Conservation (phyloP, 345 rosid genomes). For the Barbarea vulgaris region DNA sequence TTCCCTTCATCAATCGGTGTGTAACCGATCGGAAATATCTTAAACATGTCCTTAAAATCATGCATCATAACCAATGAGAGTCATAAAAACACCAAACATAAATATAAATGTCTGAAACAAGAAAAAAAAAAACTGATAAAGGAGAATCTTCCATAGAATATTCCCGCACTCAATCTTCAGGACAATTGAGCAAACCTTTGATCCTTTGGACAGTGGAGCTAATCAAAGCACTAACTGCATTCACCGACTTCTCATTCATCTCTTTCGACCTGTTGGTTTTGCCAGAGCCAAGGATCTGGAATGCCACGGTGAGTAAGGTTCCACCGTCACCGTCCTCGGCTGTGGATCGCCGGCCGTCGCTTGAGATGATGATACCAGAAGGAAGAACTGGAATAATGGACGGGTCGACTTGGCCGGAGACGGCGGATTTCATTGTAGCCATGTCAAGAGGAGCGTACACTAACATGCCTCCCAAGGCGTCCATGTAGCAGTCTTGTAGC, state of each 20-base stretch:
- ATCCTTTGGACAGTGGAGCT: conserved; percentile 58
- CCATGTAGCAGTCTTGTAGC: conserved; percentile 66
- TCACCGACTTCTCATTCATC: conserved; percentile 47
- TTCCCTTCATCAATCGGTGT: not conserved
- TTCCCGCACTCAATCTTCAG: conserved; percentile 27
- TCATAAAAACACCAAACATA: not conserved
- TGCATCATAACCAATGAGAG: not conserved
- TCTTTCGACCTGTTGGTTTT: conserved; percentile 16
- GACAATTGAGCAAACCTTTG: conserved; percentile 50
- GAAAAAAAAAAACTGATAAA: not conserved
- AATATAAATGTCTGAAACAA: conserved; percentile 1
- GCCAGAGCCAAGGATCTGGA: conserved; percentile 57
- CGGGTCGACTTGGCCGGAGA: conserved; percentile 43
- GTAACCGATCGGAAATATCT: not conserved
- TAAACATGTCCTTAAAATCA: not conserved
- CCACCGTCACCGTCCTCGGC: conserved; percentile 39
- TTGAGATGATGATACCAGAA: conserved; percentile 68
- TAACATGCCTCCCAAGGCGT: conserved; percentile 48
- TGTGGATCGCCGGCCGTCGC: conserved; percentile 41
- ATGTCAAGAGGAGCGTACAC: conserved; percentile 65
- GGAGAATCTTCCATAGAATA: conserved; percentile 33
- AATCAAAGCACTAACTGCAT: conserved; percentile 54
- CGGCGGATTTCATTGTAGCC: conserved; percentile 37
- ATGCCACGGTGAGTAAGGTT: conserved; percentile 60
- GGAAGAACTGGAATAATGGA: conserved; percentile 58